Evolutionary conservation across 176 grass and related monocot genomes (phyloP), one percentile per base, ranked within the genome.

Genomic region (Carex parvula): DNA sequence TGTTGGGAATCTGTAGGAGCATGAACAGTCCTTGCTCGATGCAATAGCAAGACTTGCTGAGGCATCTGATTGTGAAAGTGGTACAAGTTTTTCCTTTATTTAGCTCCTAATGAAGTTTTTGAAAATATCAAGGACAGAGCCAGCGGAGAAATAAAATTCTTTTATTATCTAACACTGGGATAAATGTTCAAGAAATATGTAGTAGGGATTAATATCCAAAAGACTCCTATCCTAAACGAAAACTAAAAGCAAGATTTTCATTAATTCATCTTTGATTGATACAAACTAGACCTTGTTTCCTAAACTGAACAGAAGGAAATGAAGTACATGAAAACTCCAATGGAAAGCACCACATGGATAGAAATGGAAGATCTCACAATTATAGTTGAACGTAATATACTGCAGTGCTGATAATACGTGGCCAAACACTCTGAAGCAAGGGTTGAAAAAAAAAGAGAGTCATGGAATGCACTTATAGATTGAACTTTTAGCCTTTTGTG

Each of bases 21-120:
- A 99, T 60, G 97, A 95, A 85, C 93, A 99, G 87, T 95, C 93
- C 22, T 87, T 99, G 82, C 88, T 99, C 3, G 85, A 96, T 89
- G 97, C 97, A 21, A 93, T 99, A 81, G 93, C 90, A 24, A 89
- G 93, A 80, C 91, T 99, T 90, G 93, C 94, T 5, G 91, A 92
- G 33, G 90, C 88, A 81, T 99, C 93, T 20, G 93, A 95, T 87
- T 89, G 88, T 55, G 97, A 99, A 85, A 94, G 91, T 79, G 91
- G 91, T 99, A 99, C 91, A 84, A 72, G 84, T 22, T 33, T 9
- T 80, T 48, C 29, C 41, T 60, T 81, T 82, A 48, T 30, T 26
- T 26, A 18, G 14, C 21, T 55, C 14, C 50, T 12, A 57, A 54
- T 54, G 42, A 54, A 73, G 42, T 17, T 55, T 55, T 16, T 54